Evolutionary conservation across 2,329 filamentous ascomycete species (phyloP).

Genomic region (Neospermospora avenae): DNA sequence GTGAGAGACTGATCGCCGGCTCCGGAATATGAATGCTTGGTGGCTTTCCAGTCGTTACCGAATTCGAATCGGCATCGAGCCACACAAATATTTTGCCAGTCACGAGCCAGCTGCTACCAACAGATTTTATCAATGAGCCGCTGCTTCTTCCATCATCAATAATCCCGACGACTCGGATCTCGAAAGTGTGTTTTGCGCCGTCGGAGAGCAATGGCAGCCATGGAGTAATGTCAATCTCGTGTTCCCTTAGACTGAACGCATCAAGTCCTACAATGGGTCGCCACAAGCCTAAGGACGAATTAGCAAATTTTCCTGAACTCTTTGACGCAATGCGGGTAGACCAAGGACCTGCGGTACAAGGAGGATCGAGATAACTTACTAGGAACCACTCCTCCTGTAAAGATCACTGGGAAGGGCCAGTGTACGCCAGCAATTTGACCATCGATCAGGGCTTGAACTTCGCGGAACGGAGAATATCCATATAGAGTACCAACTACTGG

Average conservation of each 20-base stretch:
- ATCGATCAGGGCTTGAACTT: constrained; percentile 75
- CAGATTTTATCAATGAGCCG: constrained; percentile 49
- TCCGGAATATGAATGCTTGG: constrained; percentile 34
- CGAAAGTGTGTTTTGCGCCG: constrained; percentile 61
- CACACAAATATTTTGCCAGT: constrained; percentile 81
- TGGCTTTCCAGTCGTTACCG: constrained; percentile 49
- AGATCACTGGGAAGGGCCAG: constrained; percentile 81
- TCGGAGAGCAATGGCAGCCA: constrained; percentile 70
- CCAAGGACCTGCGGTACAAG: too few species aligned
- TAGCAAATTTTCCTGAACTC: background rate
- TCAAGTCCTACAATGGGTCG: constrained; percentile 75
- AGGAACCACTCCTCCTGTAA: constrained; percentile 76
- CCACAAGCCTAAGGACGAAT: constrained; percentile 54
- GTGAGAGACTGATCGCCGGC: constrained; percentile 50
- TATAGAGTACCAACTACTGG: constrained; percentile 53
- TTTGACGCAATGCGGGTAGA: too few species aligned
- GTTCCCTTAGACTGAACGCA: constrained; percentile 73
- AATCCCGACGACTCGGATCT: constrained; percentile 64
- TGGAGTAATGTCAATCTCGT: constrained; percentile 78
- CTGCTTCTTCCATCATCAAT: constrained; percentile 49
- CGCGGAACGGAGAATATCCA: constrained; percentile 71
- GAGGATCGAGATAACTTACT: background rate
- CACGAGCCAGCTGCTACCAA: constrained; percentile 70
- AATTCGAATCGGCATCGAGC: constrained; percentile 49
- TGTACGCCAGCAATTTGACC: constrained; percentile 67